Percentiles rank a stretch among this genome's conserved stretches.
Conservation (phyloP, 306 rosid species). For the Lablab purpureus region DNA sequence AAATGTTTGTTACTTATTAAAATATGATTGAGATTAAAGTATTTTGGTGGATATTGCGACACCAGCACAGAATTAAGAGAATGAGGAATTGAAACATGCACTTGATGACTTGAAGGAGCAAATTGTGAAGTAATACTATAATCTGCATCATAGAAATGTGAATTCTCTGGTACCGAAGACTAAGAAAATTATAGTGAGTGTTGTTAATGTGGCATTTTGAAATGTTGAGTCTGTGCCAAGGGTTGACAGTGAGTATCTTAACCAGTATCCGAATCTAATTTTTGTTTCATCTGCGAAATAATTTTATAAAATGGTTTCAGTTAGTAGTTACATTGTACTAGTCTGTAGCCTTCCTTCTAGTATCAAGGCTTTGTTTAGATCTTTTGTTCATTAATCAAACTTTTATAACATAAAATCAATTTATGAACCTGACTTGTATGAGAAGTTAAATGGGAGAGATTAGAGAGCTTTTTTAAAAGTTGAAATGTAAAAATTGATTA, state of each 20-base stretch:
- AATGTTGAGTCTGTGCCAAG: constrained; percentile 22
- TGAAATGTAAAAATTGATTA: not conserved
- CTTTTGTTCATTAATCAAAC: not conserved
- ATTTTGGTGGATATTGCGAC: constrained; percentile 12
- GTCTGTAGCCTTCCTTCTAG: too few relatives aligned
- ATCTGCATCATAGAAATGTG: constrained; percentile 28
- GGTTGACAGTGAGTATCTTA: constrained; percentile 5
- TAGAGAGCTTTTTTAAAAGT: too few relatives aligned
- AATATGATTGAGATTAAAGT: not conserved
- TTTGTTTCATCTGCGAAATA: constrained; percentile 1
- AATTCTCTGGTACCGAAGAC: constrained; percentile 10
- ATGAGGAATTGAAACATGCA: not conserved
- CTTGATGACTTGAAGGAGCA: not conserved
- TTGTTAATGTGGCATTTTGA: constrained; percentile 15
- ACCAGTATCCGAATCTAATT: not conserved
- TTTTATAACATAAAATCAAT: not conserved
- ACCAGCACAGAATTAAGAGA: not conserved
- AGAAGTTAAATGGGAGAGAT: not conserved
- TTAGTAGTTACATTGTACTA: too few relatives aligned
- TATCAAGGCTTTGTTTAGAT: too few relatives aligned
- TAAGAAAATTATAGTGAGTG: constrained; percentile 26
- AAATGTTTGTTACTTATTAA: not conserved
- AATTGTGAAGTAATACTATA: not conserved
- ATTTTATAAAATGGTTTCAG: not conserved
- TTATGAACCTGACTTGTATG: not conserved